These are phyloP conservation scores for Sphagnum magellanicum DNA, from an alignment of 228 moss, liverwort and hornwort species.

Conservation along the genomic window DNA sequence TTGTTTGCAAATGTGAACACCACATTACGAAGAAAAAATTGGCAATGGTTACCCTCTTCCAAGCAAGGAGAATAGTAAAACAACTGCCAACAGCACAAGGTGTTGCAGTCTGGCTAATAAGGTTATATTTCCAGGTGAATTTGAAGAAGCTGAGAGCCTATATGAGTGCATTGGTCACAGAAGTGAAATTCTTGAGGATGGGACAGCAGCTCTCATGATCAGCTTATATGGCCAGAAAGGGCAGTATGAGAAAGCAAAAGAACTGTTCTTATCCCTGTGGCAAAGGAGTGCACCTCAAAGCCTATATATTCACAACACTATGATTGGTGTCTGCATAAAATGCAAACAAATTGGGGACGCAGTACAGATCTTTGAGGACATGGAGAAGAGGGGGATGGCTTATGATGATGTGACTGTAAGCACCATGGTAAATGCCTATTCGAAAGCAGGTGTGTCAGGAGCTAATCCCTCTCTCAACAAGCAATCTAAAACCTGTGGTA, in stretches of 20 bases:
- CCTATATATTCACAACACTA: constrained; percentile 58
- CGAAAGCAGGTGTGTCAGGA: constrained; percentile 53
- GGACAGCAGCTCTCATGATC: constrained; percentile 57
- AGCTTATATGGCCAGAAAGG: constrained; percentile 62
- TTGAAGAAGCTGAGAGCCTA: constrained; percentile 63
- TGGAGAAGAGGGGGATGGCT: constrained; percentile 47
- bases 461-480: background rate
- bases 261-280: constrained; percentile 41
- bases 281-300: constrained; percentile 24
- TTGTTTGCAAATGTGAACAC: too few species aligned
- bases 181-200: constrained; percentile 45
- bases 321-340: constrained; percentile 54
- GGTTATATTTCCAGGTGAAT: constrained; percentile 38
- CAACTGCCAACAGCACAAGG: too few species aligned
- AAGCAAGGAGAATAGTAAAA: too few species aligned
- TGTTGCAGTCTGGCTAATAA: too few species aligned
- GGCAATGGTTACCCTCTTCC: too few species aligned
- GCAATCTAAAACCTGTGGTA: background rate
- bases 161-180: constrained; percentile 29
- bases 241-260: constrained; percentile 50
- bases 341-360: constrained; percentile 66
- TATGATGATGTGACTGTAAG: constrained; percentile 70
- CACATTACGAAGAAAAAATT: too few species aligned
- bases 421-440: constrained; percentile 74
- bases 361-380: constrained; percentile 39